phyloP scores from a whole-genome alignment of 192 early-diverging fungal species.

The Podila horticola region DNA sequence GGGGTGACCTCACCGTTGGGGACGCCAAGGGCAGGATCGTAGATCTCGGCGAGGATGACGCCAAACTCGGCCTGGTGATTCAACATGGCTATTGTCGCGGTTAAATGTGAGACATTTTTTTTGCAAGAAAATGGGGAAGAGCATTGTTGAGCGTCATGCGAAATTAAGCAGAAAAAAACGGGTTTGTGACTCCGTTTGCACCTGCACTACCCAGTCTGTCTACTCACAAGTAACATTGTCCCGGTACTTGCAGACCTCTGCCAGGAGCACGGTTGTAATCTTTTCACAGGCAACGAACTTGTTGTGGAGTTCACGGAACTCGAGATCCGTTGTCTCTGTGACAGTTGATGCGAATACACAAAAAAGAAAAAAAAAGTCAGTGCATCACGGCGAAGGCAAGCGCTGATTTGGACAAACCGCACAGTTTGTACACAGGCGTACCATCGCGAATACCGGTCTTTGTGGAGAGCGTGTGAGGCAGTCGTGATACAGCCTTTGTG shows the following conservation, averaged over 20 bases:
- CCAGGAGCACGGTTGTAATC: slow-evolving; percentile 14
- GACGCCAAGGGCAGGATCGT: slow-evolving; percentile 36
- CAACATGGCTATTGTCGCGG: slow-evolving; percentile 29
- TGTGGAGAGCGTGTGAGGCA: slow-evolving; percentile 42
- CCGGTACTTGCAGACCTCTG: slow-evolving; percentile 43
- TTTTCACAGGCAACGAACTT: slow-evolving; percentile 38
- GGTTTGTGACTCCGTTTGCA: neutral
- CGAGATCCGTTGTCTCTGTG: slow-evolving; percentile 41
- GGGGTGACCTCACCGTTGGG: slow-evolving; percentile 29
- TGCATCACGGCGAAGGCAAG: neutral
- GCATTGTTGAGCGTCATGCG: neutral
- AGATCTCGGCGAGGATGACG: slow-evolving; percentile 49
- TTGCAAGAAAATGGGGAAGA: neutral
- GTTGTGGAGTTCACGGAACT: slow-evolving; percentile 32
- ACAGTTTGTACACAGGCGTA: neutral
- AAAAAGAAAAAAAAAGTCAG: neutral
- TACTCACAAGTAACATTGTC: slow-evolving; percentile 43
- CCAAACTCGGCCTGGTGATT: slow-evolving; percentile 55
- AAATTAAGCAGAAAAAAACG: neutral
- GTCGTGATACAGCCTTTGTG: slow-evolving; percentile 45
- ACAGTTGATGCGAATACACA: neutral
- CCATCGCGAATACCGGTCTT: slow-evolving; percentile 50
- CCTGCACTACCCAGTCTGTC: neutral
- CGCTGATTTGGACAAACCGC: neutral
- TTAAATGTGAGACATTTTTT: neutral